These are phyloP conservation scores for Drechslerella dactyloides DNA, from an alignment of 2,329 filamentous ascomycete species.

Conservation along the genomic window DNA sequence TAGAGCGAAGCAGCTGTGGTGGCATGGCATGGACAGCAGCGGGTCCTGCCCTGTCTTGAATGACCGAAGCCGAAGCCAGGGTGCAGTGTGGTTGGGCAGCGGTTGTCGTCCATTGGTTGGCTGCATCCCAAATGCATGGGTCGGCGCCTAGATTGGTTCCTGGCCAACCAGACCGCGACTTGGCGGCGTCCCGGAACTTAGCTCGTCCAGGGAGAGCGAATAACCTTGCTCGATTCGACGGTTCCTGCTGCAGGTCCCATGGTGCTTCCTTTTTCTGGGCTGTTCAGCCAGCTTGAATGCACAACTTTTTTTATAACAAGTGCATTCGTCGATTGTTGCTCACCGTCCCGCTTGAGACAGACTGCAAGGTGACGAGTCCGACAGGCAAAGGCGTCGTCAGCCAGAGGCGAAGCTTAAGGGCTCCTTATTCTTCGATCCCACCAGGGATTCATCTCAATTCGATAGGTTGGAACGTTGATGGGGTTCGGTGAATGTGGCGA, in stretches of 20 bases:
- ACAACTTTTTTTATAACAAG: slow-evolving; percentile 1
- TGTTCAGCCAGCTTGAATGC: slow-evolving; percentile 21
- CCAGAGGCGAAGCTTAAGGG: slow-evolving; percentile 25
- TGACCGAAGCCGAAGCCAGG: slow-evolving; percentile 39
- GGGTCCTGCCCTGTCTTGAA: slow-evolving; percentile 24
- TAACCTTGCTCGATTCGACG: slow-evolving; percentile 38
- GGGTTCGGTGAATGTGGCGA: slow-evolving; percentile 12
- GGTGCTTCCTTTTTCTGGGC: slow-evolving; percentile 30
- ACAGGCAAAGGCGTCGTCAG: slow-evolving; percentile 41
- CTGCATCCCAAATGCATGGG: slow-evolving; percentile 29
- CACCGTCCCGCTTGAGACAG: slow-evolving; percentile 41
- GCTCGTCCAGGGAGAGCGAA: slow-evolving; percentile 40
- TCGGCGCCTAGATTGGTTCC: slow-evolving; percentile 49
- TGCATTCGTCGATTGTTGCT: slow-evolving; percentile 12
- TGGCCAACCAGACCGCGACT: slow-evolving; percentile 49
- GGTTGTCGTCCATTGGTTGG: slow-evolving; percentile 48
- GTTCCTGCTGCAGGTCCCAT: slow-evolving; percentile 33
- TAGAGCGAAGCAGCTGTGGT: slow-evolving; percentile 22
- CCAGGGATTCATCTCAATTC: no score
- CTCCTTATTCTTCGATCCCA: slow-evolving; percentile 2
- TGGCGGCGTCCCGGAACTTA: slow-evolving; percentile 47
- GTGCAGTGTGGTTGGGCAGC: slow-evolving; percentile 31
- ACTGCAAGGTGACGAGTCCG: slow-evolving; percentile 20
- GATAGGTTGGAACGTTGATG: not conserved
- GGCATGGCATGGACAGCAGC: slow-evolving; percentile 14